phyloP scores from a whole-genome alignment of 805 yeast genomes.

The Kuraishia hungarica region DNA sequence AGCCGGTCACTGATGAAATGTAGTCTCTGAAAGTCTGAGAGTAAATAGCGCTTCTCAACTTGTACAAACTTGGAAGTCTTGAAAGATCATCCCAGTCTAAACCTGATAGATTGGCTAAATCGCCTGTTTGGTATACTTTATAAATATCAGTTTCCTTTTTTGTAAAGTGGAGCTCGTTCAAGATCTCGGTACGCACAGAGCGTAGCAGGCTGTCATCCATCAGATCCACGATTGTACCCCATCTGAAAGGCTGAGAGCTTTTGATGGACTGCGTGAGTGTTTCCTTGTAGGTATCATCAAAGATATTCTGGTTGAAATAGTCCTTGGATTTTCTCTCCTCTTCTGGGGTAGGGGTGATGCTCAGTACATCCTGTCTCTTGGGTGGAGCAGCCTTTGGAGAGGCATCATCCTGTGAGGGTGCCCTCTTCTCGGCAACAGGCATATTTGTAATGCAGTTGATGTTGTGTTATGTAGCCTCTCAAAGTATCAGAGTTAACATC shows the following conservation, averaged over 20 bases:
- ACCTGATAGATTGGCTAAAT: slow-evolving; percentile 86
- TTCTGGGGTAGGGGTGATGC: slow-evolving; percentile 22
- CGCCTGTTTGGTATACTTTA: slow-evolving; percentile 85
- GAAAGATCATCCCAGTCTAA: slow-evolving; percentile 67
- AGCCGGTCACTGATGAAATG: slow-evolving; percentile 67
- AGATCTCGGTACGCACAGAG: slow-evolving; percentile 77
- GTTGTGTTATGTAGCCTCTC: not conserved
- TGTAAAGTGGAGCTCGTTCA: slow-evolving; percentile 79
- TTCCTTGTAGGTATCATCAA: slow-evolving; percentile 28
- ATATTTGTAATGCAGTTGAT: not conserved
- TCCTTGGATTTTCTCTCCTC: slow-evolving; percentile 22
- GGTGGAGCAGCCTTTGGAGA: not conserved
- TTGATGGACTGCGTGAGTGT: slow-evolving; percentile 34
- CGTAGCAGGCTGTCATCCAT: slow-evolving; percentile 72
- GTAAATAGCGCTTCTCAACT: slow-evolving; percentile 80
- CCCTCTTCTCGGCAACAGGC: not conserved
- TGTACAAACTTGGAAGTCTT: slow-evolving; percentile 65
- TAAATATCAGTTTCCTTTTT: slow-evolving; percentile 96
- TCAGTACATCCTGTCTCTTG: slow-evolving; percentile 6
- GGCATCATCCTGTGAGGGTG: not conserved
- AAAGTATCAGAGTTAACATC: too few relatives aligned
- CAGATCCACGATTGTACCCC: slow-evolving; percentile 77
- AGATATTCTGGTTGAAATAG: slow-evolving; percentile 21
- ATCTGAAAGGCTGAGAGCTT: slow-evolving; percentile 69
- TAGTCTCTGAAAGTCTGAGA: slow-evolving; percentile 78